A percentile compares a stretch with the other conserved stretches of the same genome.
Conservation (phyloP, 1,139 yeast species). For the Groenewaldozyma auringiensis region DNA sequence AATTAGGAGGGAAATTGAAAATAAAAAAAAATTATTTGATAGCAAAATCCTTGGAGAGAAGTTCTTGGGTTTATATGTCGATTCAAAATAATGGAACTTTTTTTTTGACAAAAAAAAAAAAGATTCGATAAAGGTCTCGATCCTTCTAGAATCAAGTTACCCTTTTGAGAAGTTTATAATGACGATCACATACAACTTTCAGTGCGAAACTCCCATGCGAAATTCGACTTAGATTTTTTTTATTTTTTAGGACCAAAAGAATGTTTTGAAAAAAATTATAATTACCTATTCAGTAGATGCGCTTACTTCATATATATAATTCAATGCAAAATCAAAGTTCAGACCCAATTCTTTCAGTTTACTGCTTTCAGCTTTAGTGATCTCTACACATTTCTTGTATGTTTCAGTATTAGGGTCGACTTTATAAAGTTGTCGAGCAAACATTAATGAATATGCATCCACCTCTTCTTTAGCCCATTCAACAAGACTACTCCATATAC, state of each 20-base stretch:
- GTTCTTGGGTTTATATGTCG: neutral
- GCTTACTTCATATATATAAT: constrained; percentile 16
- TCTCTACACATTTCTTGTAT: constrained; percentile 45
- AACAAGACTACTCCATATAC: constrained; percentile 39
- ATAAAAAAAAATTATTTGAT: neutral
- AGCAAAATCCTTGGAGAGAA: too few relatives aligned
- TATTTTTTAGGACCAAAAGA: too few relatives aligned
- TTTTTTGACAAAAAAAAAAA: too few relatives aligned
- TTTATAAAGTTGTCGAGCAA: constrained; percentile 63
- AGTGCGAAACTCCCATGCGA: neutral
- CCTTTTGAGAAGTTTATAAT: neutral
- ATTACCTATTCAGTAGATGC: too few relatives aligned
- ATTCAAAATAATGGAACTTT: too few relatives aligned
- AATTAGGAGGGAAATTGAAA: neutral
- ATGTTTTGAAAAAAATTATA: too few relatives aligned
- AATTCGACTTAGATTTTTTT: too few relatives aligned
- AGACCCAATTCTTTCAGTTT: constrained; percentile 61
- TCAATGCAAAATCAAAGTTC: constrained; percentile 50
- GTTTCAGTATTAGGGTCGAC: constrained; percentile 45
- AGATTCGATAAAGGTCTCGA: neutral
- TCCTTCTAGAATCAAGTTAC: neutral
- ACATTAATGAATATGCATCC: constrained; percentile 48
- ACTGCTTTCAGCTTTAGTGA: constrained; percentile 53
- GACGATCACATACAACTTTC: neutral
- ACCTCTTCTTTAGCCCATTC: constrained; percentile 70